Base-by-base conservation (phyloP, 495 filamentous ascomycete genomes). In the Penicillium riverlandense region DNA sequence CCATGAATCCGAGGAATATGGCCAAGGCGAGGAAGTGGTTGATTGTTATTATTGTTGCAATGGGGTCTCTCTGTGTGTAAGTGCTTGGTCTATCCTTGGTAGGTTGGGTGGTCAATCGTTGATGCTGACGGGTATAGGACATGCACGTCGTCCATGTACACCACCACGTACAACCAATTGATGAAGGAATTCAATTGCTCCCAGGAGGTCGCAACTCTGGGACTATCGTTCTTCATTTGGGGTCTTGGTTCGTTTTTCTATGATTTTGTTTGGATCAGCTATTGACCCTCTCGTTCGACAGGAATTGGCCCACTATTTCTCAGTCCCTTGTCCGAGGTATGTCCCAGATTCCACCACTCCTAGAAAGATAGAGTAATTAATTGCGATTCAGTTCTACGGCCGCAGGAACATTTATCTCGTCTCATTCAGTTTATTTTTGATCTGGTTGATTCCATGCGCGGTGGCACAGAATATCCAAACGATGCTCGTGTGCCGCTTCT, bases 401-500 rank as follows among this genome's bases (percentile, higher is more conserved):
- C 79, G 92, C 11, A 69, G 90, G 32, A 83, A 83, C 27, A 87
- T 96, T 48, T 97, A 96, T 53, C 71, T 96, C 27, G 57, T 61
- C 13, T 89, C 88, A 0, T 94, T 91, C 63, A 62, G 70, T 0
- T 75, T 85, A 48, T 96, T 92, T 62, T 53, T 91, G 41, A 78
- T 96, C 49, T 95, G 86, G 80, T 53, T 95, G 29, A 83, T 97
- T 40, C 92, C 92, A 8, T 88, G 84, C 48, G 91, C 92, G 1
- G 80, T 96, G 16, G 89, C 92, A 8, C 65, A 75, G 15, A 95
- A 96, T 53, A 84, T 90, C 15, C 58, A 79, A 50, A 95, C 91
- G 8, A 83, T 96, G 78, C 66, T 96, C 32, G 62, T 94, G 10
- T 76, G 77, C 14, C 81, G 92, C 6, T 96, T 97, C 56, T 75